Base-by-base conservation (phyloP, 345 rosid genomes). In the Acer yangbiense region DNA sequence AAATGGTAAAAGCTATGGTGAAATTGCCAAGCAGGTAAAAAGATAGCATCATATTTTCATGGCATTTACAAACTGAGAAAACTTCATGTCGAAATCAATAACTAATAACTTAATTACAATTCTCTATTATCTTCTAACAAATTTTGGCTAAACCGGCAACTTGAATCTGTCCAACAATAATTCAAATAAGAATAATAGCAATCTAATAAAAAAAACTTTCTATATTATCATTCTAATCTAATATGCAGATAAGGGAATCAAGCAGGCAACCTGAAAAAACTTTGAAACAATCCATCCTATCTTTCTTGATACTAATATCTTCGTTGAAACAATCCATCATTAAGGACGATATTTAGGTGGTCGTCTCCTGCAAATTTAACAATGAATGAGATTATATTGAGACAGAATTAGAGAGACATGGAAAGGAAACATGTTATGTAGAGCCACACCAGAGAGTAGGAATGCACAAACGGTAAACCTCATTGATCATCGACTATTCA, bases 281-380 rank as follows among this genome's bases (percentile, higher is more conserved):
- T 41, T 73, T 39, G 20, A 16, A 41, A 20, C 12, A 48, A 23
- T 55, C 48, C 79, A 76, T 12, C 68, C 46, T 44, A 77, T 25
- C 76, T 27, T 76, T 48, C 44, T 63, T 18, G 65, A 46, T 46
- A 63, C 46, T 77, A 57, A 43, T 10, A 20, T 23, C 65, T 64
- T 2, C 64, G 65, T 12, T 44, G 21, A 18, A 29, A 12, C n/a
- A 63, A 18, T 48, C 52, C 79, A 77, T 29, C 76, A 29, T 65
- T 20, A 75, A 52, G 32, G 52, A 46, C 76, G 43, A 64, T 16
- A 21, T 25, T 58, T 58, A 6, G 74, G 76, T 17, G 79, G 44
- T 21, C 67, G 25, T 46, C 80, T 79, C 76, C 81, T 77, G 83
- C 81, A 20, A 60, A 65, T 73, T 69, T 77, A 61, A 52, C 60